Evolutionary conservation across 768 basidiomycete species (phyloP), one percentile per base, ranked within the genome.

Genomic region (Clathrus columnatus): DNA sequence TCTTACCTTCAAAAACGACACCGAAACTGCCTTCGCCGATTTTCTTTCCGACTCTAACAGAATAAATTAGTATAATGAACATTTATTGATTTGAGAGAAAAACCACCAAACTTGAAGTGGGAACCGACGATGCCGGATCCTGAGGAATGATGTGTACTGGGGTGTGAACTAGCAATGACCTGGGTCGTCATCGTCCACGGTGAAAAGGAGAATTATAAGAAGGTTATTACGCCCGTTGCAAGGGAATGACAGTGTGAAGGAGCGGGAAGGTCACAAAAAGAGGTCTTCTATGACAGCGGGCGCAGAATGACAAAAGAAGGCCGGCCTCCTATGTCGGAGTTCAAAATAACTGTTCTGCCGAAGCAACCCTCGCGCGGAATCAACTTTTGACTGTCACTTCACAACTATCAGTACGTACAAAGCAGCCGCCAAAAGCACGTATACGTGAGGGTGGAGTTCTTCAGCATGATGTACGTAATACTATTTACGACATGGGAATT

Each of bases 1-100:
- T 72, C 75, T 50, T 66, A 93, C 96, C 86, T 80, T 97, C 85
- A 71, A 96, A 91, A 59, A 98, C 87, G 61, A 98, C 95, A 64
- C 95, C 95, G 68, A 99, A 99, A n/a, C 87, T 90, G 50, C 95
- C 95, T 73, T 99, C 95, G 48, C 95, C 95, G 68, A 98, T 95
- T 83, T 97, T 97, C 80, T 95, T 93, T 50, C 95, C 95, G 50
- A 98, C 93, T 60, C 88, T 43, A 18, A 14, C 10, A 46, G n/a
- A 6, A 36, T 18, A 5, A 5, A 41, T 32, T 32, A 30, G 44
- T 7, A 50, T 21, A 7, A 7, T 11, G n/a, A 6, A 14, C n/a
- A 30, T n/a, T 8, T 21, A 30, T 20, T 42, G 14, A 7, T 11
- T 18, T 14, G 17, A 46, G 28, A 24, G 27, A 54, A 27, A 36